Percentiles rank a stretch among this genome's conserved stretches.
Conservation (phyloP, 352 stramenopile genomes). For the Phytophthora ramorum region DNA sequence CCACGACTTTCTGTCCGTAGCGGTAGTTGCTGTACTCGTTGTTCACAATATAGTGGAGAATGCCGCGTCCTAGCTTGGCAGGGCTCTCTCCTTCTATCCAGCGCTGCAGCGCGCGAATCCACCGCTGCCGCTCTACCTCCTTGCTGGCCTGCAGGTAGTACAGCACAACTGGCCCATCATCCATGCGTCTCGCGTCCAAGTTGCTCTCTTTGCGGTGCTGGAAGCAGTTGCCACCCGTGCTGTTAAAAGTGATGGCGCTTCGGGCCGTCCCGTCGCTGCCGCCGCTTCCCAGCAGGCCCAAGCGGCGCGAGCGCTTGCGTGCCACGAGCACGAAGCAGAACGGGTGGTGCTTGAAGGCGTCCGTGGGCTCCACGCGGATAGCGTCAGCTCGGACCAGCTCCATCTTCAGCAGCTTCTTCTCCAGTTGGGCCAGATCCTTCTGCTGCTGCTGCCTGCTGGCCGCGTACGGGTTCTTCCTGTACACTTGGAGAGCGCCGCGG, state of each 20-base stretch:
- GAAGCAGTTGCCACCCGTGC: slow-evolving; percentile 48
- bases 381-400: slow-evolving; percentile 68
- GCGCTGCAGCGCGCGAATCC: slow-evolving; percentile 71
- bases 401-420: slow-evolving; percentile 72
- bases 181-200: slow-evolving; percentile 36
- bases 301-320: slow-evolving; percentile 59
- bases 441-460: slow-evolving; percentile 25
- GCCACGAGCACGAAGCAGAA: slow-evolving; percentile 71
- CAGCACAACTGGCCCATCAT: slow-evolving; percentile 61
- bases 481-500: slow-evolving; percentile 65
- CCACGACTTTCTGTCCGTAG: slow-evolving; percentile 67
- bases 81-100: slow-evolving; percentile 75
- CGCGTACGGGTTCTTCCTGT: slow-evolving; percentile 69
- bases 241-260: slow-evolving; percentile 29
- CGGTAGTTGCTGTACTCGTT: slow-evolving; percentile 72
- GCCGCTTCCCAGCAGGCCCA: slow-evolving; percentile 10
- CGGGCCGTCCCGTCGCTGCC: slow-evolving; percentile 14
- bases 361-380: slow-evolving; percentile 62
- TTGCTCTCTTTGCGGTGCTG: slow-evolving; percentile 72
- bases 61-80: slow-evolving; percentile 58
- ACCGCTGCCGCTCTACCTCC: slow-evolving; percentile 73
- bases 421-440: slow-evolving; percentile 52
- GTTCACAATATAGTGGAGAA: slow-evolving; percentile 80
- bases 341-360: slow-evolving; percentile 66
- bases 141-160: slow-evolving; percentile 75